phyloP scores from a whole-genome alignment of 257 asterid genomes.

The Galeopsis tetrahit region DNA sequence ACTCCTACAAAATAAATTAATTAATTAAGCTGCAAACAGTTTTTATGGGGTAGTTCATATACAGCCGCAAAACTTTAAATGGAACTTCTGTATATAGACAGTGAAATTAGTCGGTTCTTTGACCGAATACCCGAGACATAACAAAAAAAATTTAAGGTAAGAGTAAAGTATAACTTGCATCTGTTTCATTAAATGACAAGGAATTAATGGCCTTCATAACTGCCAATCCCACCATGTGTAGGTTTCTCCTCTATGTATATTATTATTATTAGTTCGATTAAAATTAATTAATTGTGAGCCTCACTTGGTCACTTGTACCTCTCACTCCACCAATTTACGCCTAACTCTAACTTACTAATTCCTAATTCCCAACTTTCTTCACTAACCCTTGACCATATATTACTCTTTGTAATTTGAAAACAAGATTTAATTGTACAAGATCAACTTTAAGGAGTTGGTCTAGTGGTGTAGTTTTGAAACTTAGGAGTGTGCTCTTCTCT shows the following conservation, averaged over 20 bases:
- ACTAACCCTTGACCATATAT: constrained; percentile 31
- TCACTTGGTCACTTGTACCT: constrained; percentile 33
- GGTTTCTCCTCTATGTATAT: background rate
- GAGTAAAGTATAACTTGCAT: constrained; percentile 23
- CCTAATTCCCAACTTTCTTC: constrained; percentile 48
- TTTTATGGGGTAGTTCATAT: too few species aligned
- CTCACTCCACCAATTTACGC: constrained; percentile 49
- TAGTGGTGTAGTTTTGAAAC: too few species aligned
- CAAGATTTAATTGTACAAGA: too few species aligned
- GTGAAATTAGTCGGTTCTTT: too few species aligned
- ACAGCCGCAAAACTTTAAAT: too few species aligned
- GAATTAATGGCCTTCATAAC: constrained; percentile 53
- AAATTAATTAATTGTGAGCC: constrained; percentile 7
- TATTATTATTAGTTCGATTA: background rate
- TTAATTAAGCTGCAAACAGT: background rate
- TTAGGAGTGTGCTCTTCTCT: too few species aligned
- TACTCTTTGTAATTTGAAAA: too few species aligned
- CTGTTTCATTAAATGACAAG: constrained; percentile 46
- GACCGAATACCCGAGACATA: too few species aligned
- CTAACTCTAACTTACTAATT: constrained; percentile 39
- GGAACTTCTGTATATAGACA: too few species aligned
- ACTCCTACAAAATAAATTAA: background rate
- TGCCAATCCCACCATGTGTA: constrained; percentile 39
- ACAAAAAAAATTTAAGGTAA: too few species aligned
- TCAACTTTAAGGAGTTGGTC: too few species aligned